Conservation (phyloP, 2,329 filamentous ascomycete genomes). For the Botrytis galanthina region DNA sequence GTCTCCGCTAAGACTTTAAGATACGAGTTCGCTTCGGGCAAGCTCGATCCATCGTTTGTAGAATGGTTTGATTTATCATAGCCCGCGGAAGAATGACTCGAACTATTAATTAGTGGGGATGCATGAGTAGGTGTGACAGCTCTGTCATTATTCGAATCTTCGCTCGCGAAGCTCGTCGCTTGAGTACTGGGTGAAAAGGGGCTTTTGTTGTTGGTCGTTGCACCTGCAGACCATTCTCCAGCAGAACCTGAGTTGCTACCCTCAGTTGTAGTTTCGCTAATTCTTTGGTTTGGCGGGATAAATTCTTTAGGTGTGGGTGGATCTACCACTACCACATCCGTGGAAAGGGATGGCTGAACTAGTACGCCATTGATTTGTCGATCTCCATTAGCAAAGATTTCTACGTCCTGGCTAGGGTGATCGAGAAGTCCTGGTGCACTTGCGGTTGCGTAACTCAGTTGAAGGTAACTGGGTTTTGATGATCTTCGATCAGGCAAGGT, state of each 20-base stretch:
- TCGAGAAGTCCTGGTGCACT: slow-evolving; percentile 28
- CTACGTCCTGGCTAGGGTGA: slow-evolving; percentile 20
- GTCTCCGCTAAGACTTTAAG: slow-evolving; percentile 44
- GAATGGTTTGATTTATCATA: slow-evolving; percentile 20
- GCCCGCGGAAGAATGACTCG: slow-evolving; percentile 26
- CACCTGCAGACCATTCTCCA: slow-evolving; percentile 62
- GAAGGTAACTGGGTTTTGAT: slow-evolving; percentile 38
- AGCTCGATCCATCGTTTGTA: slow-evolving; percentile 17
- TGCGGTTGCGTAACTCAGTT: slow-evolving; percentile 34
- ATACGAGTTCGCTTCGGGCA: slow-evolving; percentile 16
- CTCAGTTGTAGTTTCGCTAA: slow-evolving; percentile 61
- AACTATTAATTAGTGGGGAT: slow-evolving; percentile 35
- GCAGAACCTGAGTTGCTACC: slow-evolving; percentile 54
- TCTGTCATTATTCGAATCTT: slow-evolving; percentile 31
- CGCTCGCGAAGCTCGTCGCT: slow-evolving; percentile 63
- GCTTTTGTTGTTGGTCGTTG: slow-evolving; percentile 62
- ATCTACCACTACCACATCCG: slow-evolving; percentile 32
- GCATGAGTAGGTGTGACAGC: slow-evolving; percentile 24
- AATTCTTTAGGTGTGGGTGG: slow-evolving; percentile 26
- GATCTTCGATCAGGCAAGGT: slow-evolving; percentile 28
- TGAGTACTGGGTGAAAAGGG: slow-evolving; percentile 63
- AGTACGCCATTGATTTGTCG: slow-evolving; percentile 23
- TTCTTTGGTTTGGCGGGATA: slow-evolving; percentile 45
- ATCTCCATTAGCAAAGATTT: slow-evolving; percentile 17
- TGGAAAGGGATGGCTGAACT: slow-evolving; percentile 30